Evolutionary conservation across 2,329 filamentous ascomycete species (phyloP), one percentile per base, ranked within the genome.

Genomic region (Penicillium oxalicum): DNA sequence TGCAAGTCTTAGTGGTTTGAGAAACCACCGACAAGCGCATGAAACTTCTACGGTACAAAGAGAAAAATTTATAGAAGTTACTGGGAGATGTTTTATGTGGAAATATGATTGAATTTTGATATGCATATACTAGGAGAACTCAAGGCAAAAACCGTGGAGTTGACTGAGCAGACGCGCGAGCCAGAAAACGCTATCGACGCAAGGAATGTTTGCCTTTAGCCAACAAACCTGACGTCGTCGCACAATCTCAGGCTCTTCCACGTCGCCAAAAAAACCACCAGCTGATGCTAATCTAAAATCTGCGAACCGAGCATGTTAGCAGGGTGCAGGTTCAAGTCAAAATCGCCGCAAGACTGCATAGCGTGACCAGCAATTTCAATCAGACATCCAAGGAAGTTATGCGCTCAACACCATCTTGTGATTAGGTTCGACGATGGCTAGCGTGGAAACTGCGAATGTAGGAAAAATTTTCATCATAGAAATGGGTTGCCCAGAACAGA

Each of bases 381-480:
- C 65, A 67, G 64, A 67, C 65, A 67, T 67, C 65, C 65, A 67
- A 67, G 65, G 65, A 67, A 67, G 65, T 61, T 59, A 56, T 61
- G 59, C 65, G 64, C 63, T 58, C 65, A 67, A 48, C 49, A 61
- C 58, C 60, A 61, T 62, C 64, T 63, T 54, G 53, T 7, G 44
- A 54, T 62, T 64, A 58, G 64, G 64, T 67, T 66, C 60, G 43
- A 49, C 63, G 62, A 66, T 61, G 62, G 53, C 65, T 67, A 65
- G 63, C 64, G 65, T 67, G 65, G 62, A 67, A 67, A 66, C 65
- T 67, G 65, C 68, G 68, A 70, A 70, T 70, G 66, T 69, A 65
- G 66, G 65, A 68, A 62, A 59, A 52, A 34, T 66, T 70, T 70
- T 70, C 68, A 70, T 70, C 68, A 69, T 70, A 60, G 54, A 53